Evolutionary conservation across 805 yeast genomes (phyloP).

Genomic region (Candida railenensis): DNA sequence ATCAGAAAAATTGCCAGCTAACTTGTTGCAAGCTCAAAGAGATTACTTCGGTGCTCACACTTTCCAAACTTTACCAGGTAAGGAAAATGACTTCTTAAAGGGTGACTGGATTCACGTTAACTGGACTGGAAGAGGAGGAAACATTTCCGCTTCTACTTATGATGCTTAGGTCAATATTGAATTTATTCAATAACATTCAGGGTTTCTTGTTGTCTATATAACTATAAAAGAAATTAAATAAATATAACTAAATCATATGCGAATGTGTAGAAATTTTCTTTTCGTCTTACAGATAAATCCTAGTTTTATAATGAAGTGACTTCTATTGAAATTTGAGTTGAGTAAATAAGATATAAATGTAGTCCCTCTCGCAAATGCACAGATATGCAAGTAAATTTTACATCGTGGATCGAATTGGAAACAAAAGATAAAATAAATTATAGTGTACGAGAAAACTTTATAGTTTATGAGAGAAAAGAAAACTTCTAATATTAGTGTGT

Average conservation of each 20-base stretch:
- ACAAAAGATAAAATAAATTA: neutral
- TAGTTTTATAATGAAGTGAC: no score
- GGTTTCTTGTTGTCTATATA: neutral
- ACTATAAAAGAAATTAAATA: neutral
- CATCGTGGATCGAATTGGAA: neutral
- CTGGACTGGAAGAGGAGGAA: conserved; percentile 99
- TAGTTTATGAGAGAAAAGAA: neutral
- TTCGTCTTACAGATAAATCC: no score
- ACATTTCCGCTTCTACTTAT: conserved; percentile 92
- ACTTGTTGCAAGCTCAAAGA: conserved; percentile 98
- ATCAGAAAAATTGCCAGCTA: conserved; percentile 93
- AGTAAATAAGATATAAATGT: no score
- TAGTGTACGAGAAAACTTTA: neutral
- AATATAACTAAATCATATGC: neutral
- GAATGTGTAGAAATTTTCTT: no score
- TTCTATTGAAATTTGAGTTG: no score
- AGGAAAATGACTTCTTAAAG: conserved; percentile 74
- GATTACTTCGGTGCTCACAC: conserved; percentile 99
- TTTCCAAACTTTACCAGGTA: conserved; percentile 89
- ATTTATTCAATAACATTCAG: neutral
- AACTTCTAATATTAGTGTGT: neutral
- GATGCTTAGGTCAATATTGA: conserved; percentile 58
- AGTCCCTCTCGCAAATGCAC: no score
- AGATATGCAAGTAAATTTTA: no score
- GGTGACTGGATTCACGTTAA: conserved; percentile 88